Evolutionary conservation across 805 yeast genomes (phyloP), one percentile per base, ranked within the genome.

Genomic region (Suhomyces kilbournensis): DNA sequence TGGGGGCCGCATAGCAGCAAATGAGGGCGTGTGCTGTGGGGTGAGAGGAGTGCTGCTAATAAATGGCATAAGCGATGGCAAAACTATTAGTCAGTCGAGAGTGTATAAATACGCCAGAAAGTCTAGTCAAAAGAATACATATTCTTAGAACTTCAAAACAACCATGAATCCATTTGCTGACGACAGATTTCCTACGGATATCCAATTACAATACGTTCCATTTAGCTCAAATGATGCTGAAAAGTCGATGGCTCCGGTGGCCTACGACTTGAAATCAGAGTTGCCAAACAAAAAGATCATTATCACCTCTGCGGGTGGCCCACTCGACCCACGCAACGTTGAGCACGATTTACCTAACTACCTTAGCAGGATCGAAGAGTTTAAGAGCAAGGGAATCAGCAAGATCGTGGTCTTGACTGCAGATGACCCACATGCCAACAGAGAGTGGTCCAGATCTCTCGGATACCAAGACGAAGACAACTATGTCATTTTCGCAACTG

Each of bases 221-320:
- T 63, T 56, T 10, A 44, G 69, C n/a, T 62, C 64, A 34, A 74
- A 66, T 45, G 62, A 67, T 47, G 70, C 64, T n/a, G 61, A 58
- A 23, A 67, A 78, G 20, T 74, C 78, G 61, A 68, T 71, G 8
- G 58, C 60, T 22, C 81, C 81, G 51, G 49, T 60, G n/a, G 63
- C 57, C 4, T 67, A 71, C 34, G 76, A 76, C 51, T 64, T 76
- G 44, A 59, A 65, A 2, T 64, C 63, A 50, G 54, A 54, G 39
- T 59, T 63, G 57, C 48, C 60, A 22, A 47, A 49, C 56, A 55
- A 53, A 44, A 50, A 51, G 9, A 53, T 57, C 32, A 45, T 57
- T 12, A 44, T 57, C 32, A 51, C 54, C 8, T 46, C 58, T 17
- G 54, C 60, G 19, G 48, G 46, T 28, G 58, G 56, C 4, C 53